A percentile compares a stretch with the other conserved stretches of the same genome.
Conservation (phyloP, 179 eudicot genomes). For the Nepenthes alata region DNA sequence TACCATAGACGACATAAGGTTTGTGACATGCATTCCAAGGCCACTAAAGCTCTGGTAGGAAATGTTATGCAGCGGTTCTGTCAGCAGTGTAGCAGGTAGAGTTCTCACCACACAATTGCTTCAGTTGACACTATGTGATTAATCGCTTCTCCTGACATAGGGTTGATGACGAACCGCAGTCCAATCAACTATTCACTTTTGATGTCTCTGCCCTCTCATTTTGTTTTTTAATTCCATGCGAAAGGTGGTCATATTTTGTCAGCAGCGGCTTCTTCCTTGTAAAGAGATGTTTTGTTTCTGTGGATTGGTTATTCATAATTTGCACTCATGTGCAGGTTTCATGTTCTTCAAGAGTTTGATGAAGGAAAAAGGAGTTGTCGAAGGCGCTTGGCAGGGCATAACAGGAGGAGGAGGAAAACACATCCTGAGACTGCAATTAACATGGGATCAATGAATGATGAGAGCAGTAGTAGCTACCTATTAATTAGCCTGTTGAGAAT, state of each 20-base stretch:
- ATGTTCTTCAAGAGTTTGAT: slow-evolving; percentile 82
- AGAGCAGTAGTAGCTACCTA: slow-evolving; percentile 42
- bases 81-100: slow-evolving; percentile 90
- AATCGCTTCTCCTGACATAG: not conserved
- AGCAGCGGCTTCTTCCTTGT: not conserved
- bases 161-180: no score
- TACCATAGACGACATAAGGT: slow-evolving; percentile 88
- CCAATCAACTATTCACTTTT: not conserved
- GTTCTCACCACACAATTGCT: slow-evolving; percentile 1
- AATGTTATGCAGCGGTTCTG: slow-evolving; percentile 68
- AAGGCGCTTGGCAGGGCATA: slow-evolving; percentile 87
- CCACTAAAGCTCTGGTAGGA: slow-evolving; percentile 50
- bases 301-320: not conserved
- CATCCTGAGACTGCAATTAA: slow-evolving; percentile 48
- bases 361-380: slow-evolving; percentile 95
- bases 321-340: slow-evolving; percentile 46
- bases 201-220: not conserved
- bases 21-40: slow-evolving; percentile 76
- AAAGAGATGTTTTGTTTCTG: not conserved
- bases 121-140: not conserved
- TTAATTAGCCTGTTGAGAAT: slow-evolving; percentile 51
- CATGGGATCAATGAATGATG: slow-evolving; percentile 40
- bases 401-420: slow-evolving; percentile 75
- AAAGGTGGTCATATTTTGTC: not conserved
- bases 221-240: not conserved